Evolutionary conservation across 345 rosid species (phyloP).

Genomic region (Gossypium rotundifolium): DNA sequence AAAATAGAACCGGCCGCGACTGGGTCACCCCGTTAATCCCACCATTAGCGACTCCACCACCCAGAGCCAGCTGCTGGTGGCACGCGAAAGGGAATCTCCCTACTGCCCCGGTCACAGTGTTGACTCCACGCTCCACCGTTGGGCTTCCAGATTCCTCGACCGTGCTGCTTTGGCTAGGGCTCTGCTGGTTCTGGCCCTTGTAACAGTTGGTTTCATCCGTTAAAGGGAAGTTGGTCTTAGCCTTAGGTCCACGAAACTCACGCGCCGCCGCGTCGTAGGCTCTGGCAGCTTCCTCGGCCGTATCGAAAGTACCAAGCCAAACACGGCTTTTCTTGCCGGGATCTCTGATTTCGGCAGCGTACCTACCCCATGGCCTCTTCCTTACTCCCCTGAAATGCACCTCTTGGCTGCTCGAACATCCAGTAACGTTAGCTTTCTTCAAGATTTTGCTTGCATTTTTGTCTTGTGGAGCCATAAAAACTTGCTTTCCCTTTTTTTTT

Average conservation of each 20-base stretch:
- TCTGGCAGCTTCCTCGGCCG: conserved; percentile 62
- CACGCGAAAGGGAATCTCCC: conserved; percentile 48
- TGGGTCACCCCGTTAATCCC: neutral
- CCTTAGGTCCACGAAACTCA: conserved; percentile 57
- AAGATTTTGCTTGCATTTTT: neutral
- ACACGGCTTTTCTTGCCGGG: conserved; percentile 62
- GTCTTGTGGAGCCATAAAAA: conserved; percentile 33
- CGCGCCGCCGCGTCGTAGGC: conserved; percentile 64
- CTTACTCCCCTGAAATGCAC: conserved; percentile 56
- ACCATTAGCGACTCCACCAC: neutral
- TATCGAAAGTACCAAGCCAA: conserved; percentile 71
- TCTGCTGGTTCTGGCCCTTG: conserved; percentile 17
- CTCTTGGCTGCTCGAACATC: conserved; percentile 19
- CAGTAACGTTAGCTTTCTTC: neutral
- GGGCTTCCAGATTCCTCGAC: conserved; percentile 36
- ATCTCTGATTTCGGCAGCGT: conserved; percentile 79
- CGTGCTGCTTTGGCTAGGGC: conserved; percentile 35
- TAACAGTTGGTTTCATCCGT: conserved; percentile 14
- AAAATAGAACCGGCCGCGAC: conserved; percentile 30
- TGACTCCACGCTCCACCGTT: conserved; percentile 18
- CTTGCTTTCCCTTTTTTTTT: neutral
- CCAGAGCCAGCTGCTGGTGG: conserved; percentile 28
- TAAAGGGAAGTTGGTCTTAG: conserved; percentile 61
- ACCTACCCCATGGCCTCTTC: conserved; percentile 72
- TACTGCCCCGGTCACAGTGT: neutral